Conservation (phyloP, 768 basidiomycete species). For the Leucocoprinus sp. region DNA sequence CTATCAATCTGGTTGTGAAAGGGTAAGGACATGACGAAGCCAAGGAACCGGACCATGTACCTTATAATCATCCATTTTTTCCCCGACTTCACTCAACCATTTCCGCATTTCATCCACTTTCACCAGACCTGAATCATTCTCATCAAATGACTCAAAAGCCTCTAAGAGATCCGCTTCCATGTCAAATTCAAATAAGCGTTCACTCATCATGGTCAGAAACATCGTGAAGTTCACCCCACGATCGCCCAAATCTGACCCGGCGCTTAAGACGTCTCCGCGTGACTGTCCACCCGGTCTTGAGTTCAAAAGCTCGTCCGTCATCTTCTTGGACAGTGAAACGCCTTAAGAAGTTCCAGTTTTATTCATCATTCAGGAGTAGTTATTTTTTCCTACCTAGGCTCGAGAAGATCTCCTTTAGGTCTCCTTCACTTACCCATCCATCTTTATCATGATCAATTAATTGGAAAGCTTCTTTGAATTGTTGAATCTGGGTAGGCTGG, state of each 20-base stretch:
- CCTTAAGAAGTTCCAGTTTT: constrained; percentile 36
- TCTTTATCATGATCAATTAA: constrained; percentile 94
- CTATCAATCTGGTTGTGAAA: constrained; percentile 60
- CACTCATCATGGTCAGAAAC: constrained; percentile 97
- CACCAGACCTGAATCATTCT: constrained; percentile 77
- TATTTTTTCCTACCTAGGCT: constrained; percentile 59
- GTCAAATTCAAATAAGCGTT: constrained; percentile 87
- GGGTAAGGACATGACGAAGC: background rate
- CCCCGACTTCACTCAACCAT: constrained; percentile 85
- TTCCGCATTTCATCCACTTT: constrained; percentile 78
- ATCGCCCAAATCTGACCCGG: constrained; percentile 25
- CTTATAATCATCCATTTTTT: constrained; percentile 80
- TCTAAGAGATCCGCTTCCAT: constrained; percentile 79
- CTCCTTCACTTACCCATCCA: constrained; percentile 77
- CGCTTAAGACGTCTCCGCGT: constrained; percentile 23
- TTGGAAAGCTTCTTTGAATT: constrained; percentile 94
- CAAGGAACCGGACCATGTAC: constrained; percentile 30
- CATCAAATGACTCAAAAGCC: constrained; percentile 93
- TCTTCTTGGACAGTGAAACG: constrained; percentile 60
- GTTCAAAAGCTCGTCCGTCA: constrained; percentile 65
- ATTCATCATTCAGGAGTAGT: background rate
- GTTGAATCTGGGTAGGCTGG: constrained; percentile 81
- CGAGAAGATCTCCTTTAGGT: constrained; percentile 75
- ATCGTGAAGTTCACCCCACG: constrained; percentile 86
- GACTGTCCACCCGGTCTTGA: constrained; percentile 57